phyloP scores from a whole-genome alignment of 306 rosid genomes.

The Gillenia trifoliata region DNA sequence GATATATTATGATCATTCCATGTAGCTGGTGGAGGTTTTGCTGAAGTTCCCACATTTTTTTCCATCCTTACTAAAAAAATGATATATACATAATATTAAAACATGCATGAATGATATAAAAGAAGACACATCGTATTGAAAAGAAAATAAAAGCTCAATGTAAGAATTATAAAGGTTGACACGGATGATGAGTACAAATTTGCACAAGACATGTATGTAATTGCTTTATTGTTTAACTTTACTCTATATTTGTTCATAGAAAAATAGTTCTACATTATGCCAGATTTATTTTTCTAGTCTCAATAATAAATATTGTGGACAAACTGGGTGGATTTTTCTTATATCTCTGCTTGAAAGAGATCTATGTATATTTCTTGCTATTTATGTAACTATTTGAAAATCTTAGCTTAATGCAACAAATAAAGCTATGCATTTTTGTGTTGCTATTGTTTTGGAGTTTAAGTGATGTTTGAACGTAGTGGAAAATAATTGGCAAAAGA shows the following conservation, averaged over 20 bases:
- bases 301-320: background rate
- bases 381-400: too few species aligned
- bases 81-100: too few species aligned
- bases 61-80: too few species aligned
- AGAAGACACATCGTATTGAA: too few species aligned
- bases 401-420: too few species aligned
- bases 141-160: too few species aligned
- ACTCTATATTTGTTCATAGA: too few species aligned
- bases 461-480: background rate
- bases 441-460: background rate
- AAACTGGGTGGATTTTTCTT: background rate
- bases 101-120: too few species aligned
- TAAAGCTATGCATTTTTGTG: background rate
- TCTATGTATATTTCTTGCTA: too few species aligned
- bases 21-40: too few species aligned
- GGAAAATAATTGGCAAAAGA: background rate
- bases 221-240: background rate
- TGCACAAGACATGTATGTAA: slow-evolving; percentile 88
- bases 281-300: background rate
- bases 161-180: slow-evolving; percentile 70
- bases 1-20: too few species aligned
- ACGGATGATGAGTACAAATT: slow-evolving; percentile 89
- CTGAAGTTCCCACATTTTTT: too few species aligned
- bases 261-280: background rate
- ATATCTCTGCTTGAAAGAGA: background rate